Conservation (phyloP, 805 yeast genomes). For the Metschnikowia sp. region DNA sequence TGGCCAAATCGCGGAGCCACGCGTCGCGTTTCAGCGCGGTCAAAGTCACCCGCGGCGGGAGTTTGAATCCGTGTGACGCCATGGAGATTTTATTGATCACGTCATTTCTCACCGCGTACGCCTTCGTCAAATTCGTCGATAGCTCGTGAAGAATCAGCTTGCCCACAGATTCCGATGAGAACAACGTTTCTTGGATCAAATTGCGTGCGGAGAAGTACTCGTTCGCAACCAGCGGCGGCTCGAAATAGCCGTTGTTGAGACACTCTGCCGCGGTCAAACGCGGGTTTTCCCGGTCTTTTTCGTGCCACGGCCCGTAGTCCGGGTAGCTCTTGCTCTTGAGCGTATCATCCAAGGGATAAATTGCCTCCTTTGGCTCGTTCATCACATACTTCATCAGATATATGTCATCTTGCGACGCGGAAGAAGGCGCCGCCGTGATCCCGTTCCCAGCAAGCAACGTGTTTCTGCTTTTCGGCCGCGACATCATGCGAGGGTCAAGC, state of each 20-base stretch:
- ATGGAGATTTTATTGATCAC: constrained; percentile 35
- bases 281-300: constrained; percentile 33
- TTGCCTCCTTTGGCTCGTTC: constrained; percentile 30
- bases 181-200: constrained; percentile 46
- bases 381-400: constrained; percentile 34
- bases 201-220: constrained; percentile 72
- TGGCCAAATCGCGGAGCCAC: constrained; percentile 82
- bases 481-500: background rate
- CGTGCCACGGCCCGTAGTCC: constrained; percentile 66
- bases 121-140: constrained; percentile 35
- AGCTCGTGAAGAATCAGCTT: constrained; percentile 34
- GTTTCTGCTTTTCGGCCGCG: constrained; percentile 14
- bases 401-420: constrained; percentile 29
- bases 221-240: constrained; percentile 57
- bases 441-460: constrained; percentile 14
- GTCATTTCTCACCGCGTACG: constrained; percentile 37
- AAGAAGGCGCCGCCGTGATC: constrained; percentile 16
- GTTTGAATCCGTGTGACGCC: constrained; percentile 50
- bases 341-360: constrained; percentile 35
- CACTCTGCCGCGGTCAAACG: constrained; percentile 46
- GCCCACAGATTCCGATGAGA: constrained; percentile 34
- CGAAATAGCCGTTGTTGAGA: constrained; percentile 69
- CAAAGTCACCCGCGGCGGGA: constrained; percentile 86
- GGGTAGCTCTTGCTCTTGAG: constrained; percentile 44
- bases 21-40: constrained; percentile 82